Conservation (phyloP, 441 rosid genomes). For the Jatropha podagrica region DNA sequence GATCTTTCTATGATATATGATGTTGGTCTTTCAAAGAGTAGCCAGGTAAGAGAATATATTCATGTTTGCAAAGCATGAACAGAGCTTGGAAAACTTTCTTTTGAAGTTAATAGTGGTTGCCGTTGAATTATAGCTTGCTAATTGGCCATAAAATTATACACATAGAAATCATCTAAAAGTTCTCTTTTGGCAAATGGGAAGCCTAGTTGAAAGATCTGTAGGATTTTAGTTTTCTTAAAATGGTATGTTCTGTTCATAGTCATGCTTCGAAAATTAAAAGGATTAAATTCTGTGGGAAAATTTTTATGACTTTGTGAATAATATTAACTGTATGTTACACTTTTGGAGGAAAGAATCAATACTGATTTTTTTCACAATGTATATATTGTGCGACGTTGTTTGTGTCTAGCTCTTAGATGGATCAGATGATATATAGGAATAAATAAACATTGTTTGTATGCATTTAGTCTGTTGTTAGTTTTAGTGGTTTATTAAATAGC, state of each 20-base stretch:
- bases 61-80: neutral
- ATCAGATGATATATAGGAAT: too few relatives aligned
- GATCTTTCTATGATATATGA: constrained; percentile 79
- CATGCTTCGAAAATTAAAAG: neutral
- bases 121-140: neutral
- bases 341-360: neutral
- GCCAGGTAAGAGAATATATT: constrained; percentile 43
- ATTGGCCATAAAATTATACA: neutral
- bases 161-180: neutral
- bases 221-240: neutral
- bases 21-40: constrained; percentile 61
- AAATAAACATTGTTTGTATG: neutral
- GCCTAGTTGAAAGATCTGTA: too few relatives aligned
- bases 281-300: neutral
- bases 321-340: neutral
- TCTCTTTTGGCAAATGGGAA: neutral
- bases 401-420: neutral
- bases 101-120: neutral
- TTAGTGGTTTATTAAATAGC: neutral
- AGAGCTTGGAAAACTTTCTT: neutral
- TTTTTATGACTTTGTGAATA: neutral
- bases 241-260: neutral
- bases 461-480: neutral
- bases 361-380: neutral
- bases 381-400: neutral